Evolutionary conservation across 1,139 yeast genomes (phyloP), one percentile per base, ranked within the genome.

Genomic region (Diutina sp.): DNA sequence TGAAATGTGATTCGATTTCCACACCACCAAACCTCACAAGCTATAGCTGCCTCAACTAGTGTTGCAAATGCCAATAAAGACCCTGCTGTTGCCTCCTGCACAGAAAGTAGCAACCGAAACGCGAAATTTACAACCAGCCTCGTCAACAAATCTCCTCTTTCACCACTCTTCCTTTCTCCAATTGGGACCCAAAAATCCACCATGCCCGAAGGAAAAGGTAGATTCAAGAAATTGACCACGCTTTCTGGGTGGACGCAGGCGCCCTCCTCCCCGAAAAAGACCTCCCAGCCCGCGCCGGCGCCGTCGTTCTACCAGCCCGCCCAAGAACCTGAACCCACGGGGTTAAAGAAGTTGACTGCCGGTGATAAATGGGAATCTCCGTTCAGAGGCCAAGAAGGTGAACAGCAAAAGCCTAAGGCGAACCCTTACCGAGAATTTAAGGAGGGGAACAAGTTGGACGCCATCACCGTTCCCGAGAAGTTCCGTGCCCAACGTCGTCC

Each of bases 211-310:
- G 53, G 44, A 30, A 50, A 50, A 32, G 48, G 60, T 58, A 68
- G 68, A 60, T 72, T 76, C 64, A 75, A 74, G 65, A 67, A 73
- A 63, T 71, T 74, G 67, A 66, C 78, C 21, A 62, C 71, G 46
- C 67, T 72, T 52, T 67, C 71, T 30, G 65, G 70, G 6, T 80
- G 84, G 84, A 74, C 76, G 12, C 84, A 84, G 8, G 80, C 80
- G 60, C 74, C 84, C 66, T 64, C 67, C 41, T 61, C 67, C 46
- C 56, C 54, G 57, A 47, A 18, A 69, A 68, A 63, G 38, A n/a
- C n/a, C n/a, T 3, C 32, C n/a, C 35, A 14, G 18, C 32, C 29
- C 7, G 30, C 50, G 8, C n/a, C 41, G 14, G 32, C 30, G 7
- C 51, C 51, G 35, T 47, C 51, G 21, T 28, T 47, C n/a, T 47